phyloP scores from a whole-genome alignment of 208 protist genomes.

The Plasmodiophora brassicae region DNA sequence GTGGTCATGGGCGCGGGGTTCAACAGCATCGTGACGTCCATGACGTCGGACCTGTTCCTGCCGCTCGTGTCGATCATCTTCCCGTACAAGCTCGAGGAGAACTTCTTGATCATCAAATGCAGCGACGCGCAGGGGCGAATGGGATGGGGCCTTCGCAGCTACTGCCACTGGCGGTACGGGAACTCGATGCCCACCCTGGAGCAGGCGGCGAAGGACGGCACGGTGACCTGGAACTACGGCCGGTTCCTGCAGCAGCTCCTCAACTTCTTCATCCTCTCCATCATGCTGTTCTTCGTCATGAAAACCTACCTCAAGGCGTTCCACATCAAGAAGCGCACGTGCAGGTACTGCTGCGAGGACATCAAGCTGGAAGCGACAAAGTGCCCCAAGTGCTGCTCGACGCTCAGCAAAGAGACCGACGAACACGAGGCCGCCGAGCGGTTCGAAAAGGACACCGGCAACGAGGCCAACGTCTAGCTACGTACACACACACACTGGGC shows the following conservation, averaged over 20 bases:
- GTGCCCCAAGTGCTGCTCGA: background rate
- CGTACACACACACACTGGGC: too few relatives aligned
- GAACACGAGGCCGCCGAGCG: too few relatives aligned
- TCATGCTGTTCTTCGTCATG: slow-evolving; percentile 3
- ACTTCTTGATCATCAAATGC: slow-evolving; percentile 29
- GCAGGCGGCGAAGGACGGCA: background rate
- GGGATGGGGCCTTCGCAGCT: background rate
- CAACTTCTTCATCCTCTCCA: background rate
- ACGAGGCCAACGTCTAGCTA: too few relatives aligned
- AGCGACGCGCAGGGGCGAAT: background rate
- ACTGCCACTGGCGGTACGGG: background rate
- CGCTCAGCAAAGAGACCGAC: too few relatives aligned
- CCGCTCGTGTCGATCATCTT: background rate
- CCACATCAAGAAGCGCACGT: background rate
- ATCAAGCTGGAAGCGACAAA: background rate
- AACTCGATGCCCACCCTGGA: background rate
- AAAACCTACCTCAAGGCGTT: background rate
- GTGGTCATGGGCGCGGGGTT: background rate
- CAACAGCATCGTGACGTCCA: background rate
- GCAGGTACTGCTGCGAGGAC: background rate
- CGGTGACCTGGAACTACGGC: slow-evolving; percentile 3
- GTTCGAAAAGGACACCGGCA: too few relatives aligned
- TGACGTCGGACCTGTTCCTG: background rate
- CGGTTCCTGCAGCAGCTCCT: background rate
- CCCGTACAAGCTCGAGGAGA: slow-evolving; percentile 19